Percentiles rank a stretch among this genome's conserved stretches.
phyloP scores from a whole-genome alignment of 2,329 filamentous ascomycete species.

The Westerdykella aurantiaca region DNA sequence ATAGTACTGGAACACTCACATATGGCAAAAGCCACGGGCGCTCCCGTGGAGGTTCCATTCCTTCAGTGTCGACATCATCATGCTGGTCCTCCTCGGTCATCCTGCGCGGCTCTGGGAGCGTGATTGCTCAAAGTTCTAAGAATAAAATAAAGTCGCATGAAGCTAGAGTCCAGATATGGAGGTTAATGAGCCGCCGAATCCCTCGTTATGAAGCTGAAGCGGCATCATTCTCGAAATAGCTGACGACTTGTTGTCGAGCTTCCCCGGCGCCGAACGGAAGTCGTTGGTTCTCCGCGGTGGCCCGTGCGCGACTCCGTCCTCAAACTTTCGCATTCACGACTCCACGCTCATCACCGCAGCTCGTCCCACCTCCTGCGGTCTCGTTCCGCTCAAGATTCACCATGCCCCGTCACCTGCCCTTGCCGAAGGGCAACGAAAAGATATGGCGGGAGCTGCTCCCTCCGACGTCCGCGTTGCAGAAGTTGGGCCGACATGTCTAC shows the following conservation, averaged over 20 bases:
- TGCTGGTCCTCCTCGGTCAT: conserved; percentile 19
- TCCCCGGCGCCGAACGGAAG: too few relatives aligned
- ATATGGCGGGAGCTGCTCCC: conserved; percentile 1
- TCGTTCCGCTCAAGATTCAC: conserved; percentile 5
- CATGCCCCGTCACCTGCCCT: conserved; percentile 28
- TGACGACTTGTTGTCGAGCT: too few relatives aligned
- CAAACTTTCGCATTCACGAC: neutral
- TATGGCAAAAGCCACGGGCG: conserved; percentile 36
- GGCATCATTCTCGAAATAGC: too few relatives aligned
- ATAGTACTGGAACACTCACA: conserved; percentile 12
- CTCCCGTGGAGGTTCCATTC: conserved; percentile 22
- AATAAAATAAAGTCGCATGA: neutral
- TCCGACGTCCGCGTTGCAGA: neutral
- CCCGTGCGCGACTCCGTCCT: neutral
- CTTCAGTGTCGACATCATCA: conserved; percentile 8
- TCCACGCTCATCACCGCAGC: conserved; percentile 3
- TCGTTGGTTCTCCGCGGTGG: neutral
- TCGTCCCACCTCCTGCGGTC: conserved; percentile 3
- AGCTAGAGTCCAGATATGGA: neutral
- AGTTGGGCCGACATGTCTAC: conserved; percentile 56
- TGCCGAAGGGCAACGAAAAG: conserved; percentile 18
- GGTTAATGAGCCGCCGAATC: neutral
- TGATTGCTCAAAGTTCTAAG: neutral
- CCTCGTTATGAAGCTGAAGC: neutral
- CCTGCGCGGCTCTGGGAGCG: conserved; percentile 11